Conservation (phyloP, 2,329 filamentous ascomycete species). For the Cadophora malorum region DNA sequence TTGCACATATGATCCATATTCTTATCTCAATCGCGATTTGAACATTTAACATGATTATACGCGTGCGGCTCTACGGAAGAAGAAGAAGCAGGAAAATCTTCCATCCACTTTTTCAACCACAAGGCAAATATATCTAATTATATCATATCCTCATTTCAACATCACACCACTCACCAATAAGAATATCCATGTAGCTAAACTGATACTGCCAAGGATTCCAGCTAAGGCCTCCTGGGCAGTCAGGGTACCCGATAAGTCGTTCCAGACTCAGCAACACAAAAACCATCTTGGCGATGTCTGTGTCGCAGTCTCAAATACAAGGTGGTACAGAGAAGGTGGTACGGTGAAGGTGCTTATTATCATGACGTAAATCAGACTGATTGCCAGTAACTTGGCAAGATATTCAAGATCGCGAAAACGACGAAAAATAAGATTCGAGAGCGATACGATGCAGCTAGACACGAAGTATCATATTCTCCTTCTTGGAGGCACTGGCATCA, state of each 20-base stretch:
- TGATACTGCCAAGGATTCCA: slow-evolving; percentile 90
- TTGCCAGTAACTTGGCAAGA: too few species aligned
- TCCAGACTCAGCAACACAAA: slow-evolving; percentile 5
- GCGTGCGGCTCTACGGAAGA: slow-evolving; percentile 4
- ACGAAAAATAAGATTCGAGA: too few species aligned
- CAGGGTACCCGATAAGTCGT: slow-evolving; percentile 36
- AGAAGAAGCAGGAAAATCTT: slow-evolving; percentile 5
- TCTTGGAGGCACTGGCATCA: too few species aligned
- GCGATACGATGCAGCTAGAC: too few species aligned
- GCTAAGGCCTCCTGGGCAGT: slow-evolving; percentile 65
- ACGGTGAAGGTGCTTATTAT: too few species aligned
- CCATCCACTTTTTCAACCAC: slow-evolving; percentile 1
- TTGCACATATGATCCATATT: slow-evolving; percentile 5
- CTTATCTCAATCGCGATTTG: slow-evolving; percentile 5
- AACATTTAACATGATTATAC: slow-evolving; percentile 5
- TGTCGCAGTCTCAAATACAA: slow-evolving; percentile 2
- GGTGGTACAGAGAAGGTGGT: too few species aligned
- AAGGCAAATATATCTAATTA: slow-evolving; percentile 5
- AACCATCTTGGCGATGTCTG: slow-evolving; percentile 2
- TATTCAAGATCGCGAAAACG: too few species aligned
- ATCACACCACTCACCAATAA: slow-evolving; percentile 68
- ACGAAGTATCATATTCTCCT: too few species aligned
- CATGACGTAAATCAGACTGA: too few species aligned
- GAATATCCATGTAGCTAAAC: slow-evolving; percentile 94
- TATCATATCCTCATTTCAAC: slow-evolving; percentile 26